Conservation (phyloP, 2,329 filamentous ascomycete species). For the Beauveria rudraprayagi region DNA sequence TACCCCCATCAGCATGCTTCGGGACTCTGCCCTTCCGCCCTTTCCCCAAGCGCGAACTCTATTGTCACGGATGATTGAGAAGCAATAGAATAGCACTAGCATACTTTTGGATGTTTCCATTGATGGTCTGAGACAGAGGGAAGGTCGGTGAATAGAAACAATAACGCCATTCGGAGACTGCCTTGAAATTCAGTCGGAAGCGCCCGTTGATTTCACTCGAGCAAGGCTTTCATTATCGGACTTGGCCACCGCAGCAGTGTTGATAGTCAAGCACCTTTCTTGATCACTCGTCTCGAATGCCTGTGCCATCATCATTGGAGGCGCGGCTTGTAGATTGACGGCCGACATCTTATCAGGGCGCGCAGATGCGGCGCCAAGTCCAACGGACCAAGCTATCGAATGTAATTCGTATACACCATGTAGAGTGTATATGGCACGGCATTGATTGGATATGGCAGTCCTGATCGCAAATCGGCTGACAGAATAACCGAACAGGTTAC, state of each 20-base stretch:
- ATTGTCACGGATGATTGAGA: background rate
- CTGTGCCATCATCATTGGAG: background rate
- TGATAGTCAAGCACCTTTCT: too few relatives aligned
- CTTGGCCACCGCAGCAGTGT: too few relatives aligned
- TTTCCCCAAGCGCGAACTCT: conserved; percentile 5
- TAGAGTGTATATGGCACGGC: background rate
- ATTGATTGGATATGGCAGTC: background rate
- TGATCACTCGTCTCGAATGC: background rate
- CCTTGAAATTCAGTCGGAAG: too few relatives aligned
- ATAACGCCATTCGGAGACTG: too few relatives aligned
- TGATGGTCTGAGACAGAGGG: too few relatives aligned
- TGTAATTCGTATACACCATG: background rate
- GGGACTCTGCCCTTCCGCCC: background rate
- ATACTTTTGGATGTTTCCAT: too few relatives aligned
- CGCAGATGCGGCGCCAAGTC: background rate
- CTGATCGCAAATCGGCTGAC: background rate
- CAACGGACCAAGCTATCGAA: background rate
- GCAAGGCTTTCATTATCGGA: too few relatives aligned
- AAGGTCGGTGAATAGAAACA: too few relatives aligned
- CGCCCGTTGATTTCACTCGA: too few relatives aligned
- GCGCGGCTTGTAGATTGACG: background rate
- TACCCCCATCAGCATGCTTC: background rate
- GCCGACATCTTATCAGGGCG: background rate
- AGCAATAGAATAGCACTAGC: too few relatives aligned
- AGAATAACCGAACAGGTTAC: background rate